Percentiles rank a stretch among this genome's conserved stretches.
Evolutionary conservation across 1,139 yeast species (phyloP).

Genomic region (Yamadazyma conglobata): DNA sequence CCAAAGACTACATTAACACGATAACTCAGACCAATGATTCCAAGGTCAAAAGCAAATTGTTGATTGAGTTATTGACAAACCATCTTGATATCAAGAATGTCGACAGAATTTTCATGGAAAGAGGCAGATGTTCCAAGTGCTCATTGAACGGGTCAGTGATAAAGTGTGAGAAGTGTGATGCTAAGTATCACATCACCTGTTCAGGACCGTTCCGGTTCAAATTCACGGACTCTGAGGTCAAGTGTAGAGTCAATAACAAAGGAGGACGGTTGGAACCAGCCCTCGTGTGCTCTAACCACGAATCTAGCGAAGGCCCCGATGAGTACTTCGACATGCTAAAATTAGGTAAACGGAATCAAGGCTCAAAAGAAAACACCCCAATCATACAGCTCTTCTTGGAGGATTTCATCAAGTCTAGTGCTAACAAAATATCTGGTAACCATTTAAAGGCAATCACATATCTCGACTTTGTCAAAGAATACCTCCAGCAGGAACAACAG

Average conservation of each 20-base stretch:
- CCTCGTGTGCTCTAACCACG: slow-evolving; percentile 42
- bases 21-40: slow-evolving; percentile 4
- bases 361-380: slow-evolving; percentile 29
- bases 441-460: slow-evolving; percentile 32
- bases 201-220: slow-evolving; percentile 51
- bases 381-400: slow-evolving; percentile 42
- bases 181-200: slow-evolving; percentile 60
- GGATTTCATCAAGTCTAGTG: slow-evolving; percentile 29
- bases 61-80: slow-evolving; percentile 18
- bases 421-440: slow-evolving; percentile 25
- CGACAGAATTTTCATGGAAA: slow-evolving; percentile 25
- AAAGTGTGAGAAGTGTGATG: slow-evolving; percentile 9
- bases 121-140: slow-evolving; percentile 18
- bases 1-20: slow-evolving; percentile 4
- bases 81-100: slow-evolving; percentile 28
- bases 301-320: slow-evolving; percentile 11
- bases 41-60: slow-evolving; percentile 5
- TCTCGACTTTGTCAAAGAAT: slow-evolving; percentile 7
- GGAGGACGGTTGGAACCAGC: slow-evolving; percentile 43
- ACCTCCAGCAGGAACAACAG: slow-evolving; percentile 2
- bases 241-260: slow-evolving; percentile 22
- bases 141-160: slow-evolving; percentile 7
- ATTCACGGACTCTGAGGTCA: slow-evolving; percentile 25
- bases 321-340: slow-evolving; percentile 21
- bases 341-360: slow-evolving; percentile 31